These are phyloP conservation scores for Euphorbia tirucalli DNA, from an alignment of 345 rosid species.

Conservation along the genomic window DNA sequence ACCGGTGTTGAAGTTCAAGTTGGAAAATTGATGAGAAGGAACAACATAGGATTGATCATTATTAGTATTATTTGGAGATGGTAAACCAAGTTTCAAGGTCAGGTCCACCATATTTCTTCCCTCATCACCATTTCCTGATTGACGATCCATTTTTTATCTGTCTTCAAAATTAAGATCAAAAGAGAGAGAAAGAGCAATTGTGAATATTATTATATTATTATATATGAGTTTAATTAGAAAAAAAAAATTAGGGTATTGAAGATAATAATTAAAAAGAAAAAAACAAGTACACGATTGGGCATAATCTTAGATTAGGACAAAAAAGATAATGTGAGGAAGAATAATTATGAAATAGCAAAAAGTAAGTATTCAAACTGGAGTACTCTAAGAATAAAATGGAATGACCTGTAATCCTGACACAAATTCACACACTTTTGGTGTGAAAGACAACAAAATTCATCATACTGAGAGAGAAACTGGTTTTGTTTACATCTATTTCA, in stretches of 20 bases:
- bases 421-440: background rate
- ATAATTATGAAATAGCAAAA: background rate
- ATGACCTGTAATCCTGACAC: background rate
- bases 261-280: background rate
- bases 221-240: too few species aligned
- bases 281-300: too few species aligned
- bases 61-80: background rate
- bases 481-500: background rate
- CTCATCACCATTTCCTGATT: background rate
- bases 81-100: slow-evolving; percentile 12
- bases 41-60: slow-evolving; percentile 1
- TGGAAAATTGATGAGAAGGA: slow-evolving; percentile 5
- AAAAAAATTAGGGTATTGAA: background rate
- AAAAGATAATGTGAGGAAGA: background rate
- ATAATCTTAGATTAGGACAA: too few species aligned
- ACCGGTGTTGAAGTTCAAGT: background rate
- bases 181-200: background rate
- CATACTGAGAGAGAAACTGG: background rate
- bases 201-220: too few species aligned
- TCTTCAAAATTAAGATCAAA: background rate
- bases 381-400: background rate
- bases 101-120: background rate
- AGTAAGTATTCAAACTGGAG: background rate
- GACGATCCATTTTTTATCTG: slow-evolving; percentile 4
- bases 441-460: slow-evolving; percentile 3